Base-by-base conservation (phyloP, 768 basidiomycete genomes). In the Suillus brevipes region DNA sequence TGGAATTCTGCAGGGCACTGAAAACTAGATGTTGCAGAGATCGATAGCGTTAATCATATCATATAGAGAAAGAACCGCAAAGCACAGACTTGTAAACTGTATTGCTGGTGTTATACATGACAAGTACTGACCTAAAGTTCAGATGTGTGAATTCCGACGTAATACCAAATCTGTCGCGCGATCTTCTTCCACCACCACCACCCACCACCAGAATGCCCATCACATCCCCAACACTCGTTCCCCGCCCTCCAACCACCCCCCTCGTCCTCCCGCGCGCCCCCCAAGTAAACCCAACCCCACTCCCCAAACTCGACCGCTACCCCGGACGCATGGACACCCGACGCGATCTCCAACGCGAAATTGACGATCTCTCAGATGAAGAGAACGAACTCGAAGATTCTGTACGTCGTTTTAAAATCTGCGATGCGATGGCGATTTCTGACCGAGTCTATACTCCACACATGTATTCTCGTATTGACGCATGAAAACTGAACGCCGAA, bases 361-460 rank as follows among this genome's bases (percentile, higher is more conserved):
- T 91, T 82, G 90, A 92, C 57, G 91, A 94, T 70, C 77, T 94
- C 66, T 92, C 90, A 65, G 92, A 94, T 64, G 92, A 94, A 73
- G 92, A 94, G 76, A 85, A 81, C 60, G 90, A 93, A 69, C 72
- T 94, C n/a, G 92, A 94, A 65, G 89, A 90, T 52, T 80, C 86
- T 68, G 92, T 90, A 71, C 67, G 85, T 78, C 16, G 16, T 37
- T 38, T 28, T 43, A 0, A 18, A 42, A 9, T 42, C 10, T 62
- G 6, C 34, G 34, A 36, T 36, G 34, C 34, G 34, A 36, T 36
- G 7, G 4, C 8, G 25, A 45, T 40, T n/a, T 14, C 50, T 56
- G 20, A 60, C 40, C 20, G 31, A 16, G 56, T 60, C 16, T 49
- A 62, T 36, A 31, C 53, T 31, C 18, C 38, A 10, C 28, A 3